Conservation (phyloP, 495 filamentous ascomycete species). For the Bacidia gigantensis region DNA sequence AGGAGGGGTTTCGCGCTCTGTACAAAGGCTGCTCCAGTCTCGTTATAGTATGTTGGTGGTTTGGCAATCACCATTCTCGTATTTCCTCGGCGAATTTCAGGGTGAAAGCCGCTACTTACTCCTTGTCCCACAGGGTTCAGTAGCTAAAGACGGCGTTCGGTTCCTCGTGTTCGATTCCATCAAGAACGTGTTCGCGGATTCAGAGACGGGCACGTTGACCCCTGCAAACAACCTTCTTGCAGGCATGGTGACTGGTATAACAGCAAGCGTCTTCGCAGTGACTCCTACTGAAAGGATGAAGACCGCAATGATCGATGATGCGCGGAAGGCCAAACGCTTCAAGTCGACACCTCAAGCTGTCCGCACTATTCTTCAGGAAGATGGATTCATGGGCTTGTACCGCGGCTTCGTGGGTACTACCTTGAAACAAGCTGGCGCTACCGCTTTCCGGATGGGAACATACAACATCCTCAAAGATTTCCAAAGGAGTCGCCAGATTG, state of each 20-base stretch:
- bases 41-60: conserved; percentile 24
- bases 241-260: conserved; percentile 48
- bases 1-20: conserved; percentile 43
- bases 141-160: conserved; percentile 53
- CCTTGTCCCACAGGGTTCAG: conserved; percentile 27
- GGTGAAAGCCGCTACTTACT: neutral
- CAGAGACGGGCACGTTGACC: conserved; percentile 39
- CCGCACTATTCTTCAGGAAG: conserved; percentile 30
- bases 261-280: conserved; percentile 45
- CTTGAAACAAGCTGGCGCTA: conserved; percentile 52
- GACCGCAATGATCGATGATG: conserved; percentile 57
- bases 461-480: conserved; percentile 57
- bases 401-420: conserved; percentile 47
- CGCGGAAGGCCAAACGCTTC: conserved; percentile 37
- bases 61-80: neutral
- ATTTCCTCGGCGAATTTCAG: neutral
- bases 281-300: conserved; percentile 57
- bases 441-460: conserved; percentile 49
- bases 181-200: conserved; percentile 44
- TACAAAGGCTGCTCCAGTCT: conserved; percentile 53
- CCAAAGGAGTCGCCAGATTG: conserved; percentile 29
- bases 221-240: conserved; percentile 41
- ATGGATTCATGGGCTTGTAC: conserved; percentile 44
- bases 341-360: conserved; percentile 38
- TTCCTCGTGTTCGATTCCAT: conserved; percentile 55